phyloP scores from a whole-genome alignment of 2,329 filamentous ascomycete species.

The Penicillium sp. region DNA sequence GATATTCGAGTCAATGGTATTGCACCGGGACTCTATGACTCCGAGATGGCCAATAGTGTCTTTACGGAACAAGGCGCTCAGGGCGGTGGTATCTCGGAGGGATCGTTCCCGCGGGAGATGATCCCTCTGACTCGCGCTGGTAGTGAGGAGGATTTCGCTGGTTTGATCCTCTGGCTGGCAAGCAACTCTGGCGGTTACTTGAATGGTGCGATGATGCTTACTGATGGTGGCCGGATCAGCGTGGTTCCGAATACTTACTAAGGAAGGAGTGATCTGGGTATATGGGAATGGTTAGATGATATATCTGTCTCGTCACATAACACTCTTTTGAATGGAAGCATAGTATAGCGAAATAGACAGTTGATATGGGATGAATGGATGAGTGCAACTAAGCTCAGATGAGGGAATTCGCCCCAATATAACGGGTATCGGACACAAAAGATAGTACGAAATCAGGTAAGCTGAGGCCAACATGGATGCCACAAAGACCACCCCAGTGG shows the following conservation, averaged over 20 bases:
- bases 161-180: conserved; percentile 65
- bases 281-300: neutral
- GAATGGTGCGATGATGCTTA: conserved; percentile 64
- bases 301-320: neutral
- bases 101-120: conserved; percentile 44
- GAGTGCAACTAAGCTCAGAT: neutral
- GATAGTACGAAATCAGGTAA: neutral
- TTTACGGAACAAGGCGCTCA: conserved; percentile 44
- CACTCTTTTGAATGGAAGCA: neutral
- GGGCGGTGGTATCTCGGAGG: conserved; percentile 39
- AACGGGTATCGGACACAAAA: neutral
- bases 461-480: neutral
- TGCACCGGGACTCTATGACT: conserved; percentile 59
- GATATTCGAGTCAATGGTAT: conserved; percentile 54
- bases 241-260: conserved; percentile 59
- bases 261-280: neutral
- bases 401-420: neutral
- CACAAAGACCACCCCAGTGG: neutral
- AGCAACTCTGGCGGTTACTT: conserved; percentile 65
- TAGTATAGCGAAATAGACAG: neutral
- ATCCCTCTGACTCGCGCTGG: conserved; percentile 64
- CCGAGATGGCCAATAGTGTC: conserved; percentile 59
- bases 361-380: neutral
- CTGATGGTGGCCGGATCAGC: conserved; percentile 64
- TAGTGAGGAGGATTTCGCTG: conserved; percentile 64